phyloP scores from a whole-genome alignment of 345 rosid genomes.

The Hevea brasiliensis region DNA sequence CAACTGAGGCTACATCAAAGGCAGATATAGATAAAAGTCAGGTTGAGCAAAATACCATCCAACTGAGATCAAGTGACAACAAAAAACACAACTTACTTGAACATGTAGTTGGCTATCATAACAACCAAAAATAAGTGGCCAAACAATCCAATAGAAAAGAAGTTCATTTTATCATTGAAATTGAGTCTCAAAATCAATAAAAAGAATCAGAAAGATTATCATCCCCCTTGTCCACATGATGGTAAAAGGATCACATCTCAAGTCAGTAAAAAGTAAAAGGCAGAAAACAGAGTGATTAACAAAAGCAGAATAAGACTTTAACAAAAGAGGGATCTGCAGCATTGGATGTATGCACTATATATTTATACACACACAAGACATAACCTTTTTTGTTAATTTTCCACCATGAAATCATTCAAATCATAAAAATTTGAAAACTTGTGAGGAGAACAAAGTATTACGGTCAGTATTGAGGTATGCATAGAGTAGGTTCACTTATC shows the following conservation, averaged over 20 bases:
- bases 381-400: too few relatives aligned
- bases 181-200: neutral
- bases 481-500: neutral
- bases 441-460: neutral
- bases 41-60: too few relatives aligned
- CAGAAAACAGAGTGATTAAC: neutral
- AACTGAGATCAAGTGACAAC: neutral
- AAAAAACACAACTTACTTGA: neutral
- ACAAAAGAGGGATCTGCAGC: neutral
- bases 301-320: neutral
- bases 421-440: neutral
- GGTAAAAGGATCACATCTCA: neutral
- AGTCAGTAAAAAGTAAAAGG: neutral
- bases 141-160: neutral
- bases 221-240: neutral
- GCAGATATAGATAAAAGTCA: neutral
- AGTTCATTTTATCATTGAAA: neutral
- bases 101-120: neutral
- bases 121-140: neutral
- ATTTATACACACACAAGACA: too few relatives aligned
- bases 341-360: neutral
- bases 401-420: too few relatives aligned
- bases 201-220: neutral
- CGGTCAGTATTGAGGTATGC: too few relatives aligned
- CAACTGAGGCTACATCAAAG: slow-evolving; percentile 63